A percentile compares a stretch with the other conserved stretches of the same genome.
phyloP scores from a whole-genome alignment of 768 basidiomycete species.

The Mycena epipterygia region DNA sequence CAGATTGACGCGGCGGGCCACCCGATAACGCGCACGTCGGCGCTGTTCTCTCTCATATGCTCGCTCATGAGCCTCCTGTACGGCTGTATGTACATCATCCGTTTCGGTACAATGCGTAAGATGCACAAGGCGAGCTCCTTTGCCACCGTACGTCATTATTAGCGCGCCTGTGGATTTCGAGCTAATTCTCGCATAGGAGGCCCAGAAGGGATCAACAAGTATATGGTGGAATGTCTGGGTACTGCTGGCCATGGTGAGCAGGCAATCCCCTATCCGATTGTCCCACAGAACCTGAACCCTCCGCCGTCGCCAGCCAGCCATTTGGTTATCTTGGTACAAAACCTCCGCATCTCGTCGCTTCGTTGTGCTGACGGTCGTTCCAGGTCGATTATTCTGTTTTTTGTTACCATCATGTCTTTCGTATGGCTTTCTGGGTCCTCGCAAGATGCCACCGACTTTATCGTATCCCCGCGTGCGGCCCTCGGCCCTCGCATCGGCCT shows the following conservation, averaged over 20 bases:
- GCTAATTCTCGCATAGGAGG: slow-evolving; percentile 56
- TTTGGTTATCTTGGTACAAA: slow-evolving; percentile 18
- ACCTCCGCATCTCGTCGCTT: background rate
- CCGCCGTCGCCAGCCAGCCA: slow-evolving; percentile 48
- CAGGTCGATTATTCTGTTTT: slow-evolving; percentile 72
- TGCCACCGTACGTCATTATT: slow-evolving; percentile 60
- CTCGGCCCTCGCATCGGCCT: slow-evolving; percentile 65
- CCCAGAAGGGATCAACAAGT: slow-evolving; percentile 49
- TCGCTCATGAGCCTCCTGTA: slow-evolving; percentile 74
- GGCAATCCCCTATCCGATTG: background rate
- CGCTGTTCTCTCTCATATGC: slow-evolving; percentile 70
- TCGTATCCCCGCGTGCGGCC: slow-evolving; percentile 48
- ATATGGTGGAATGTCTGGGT: slow-evolving; percentile 80
- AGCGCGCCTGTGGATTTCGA: background rate
- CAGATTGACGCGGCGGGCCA: slow-evolving; percentile 59
- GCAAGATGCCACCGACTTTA: slow-evolving; percentile 44
- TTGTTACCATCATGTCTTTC: slow-evolving; percentile 68
- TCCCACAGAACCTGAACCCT: background rate
- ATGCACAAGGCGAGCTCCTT: slow-evolving; percentile 76
- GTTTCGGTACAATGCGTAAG: slow-evolving; percentile 77
- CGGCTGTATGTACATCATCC: slow-evolving; percentile 75
- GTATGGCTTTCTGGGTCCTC: slow-evolving; percentile 72
- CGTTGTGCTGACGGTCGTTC: background rate
- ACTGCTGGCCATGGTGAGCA: slow-evolving; percentile 63
- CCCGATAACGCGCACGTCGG: slow-evolving; percentile 68